Conservation (phyloP, 2,329 filamentous ascomycete genomes). For the Beauveria bassiana region DNA sequence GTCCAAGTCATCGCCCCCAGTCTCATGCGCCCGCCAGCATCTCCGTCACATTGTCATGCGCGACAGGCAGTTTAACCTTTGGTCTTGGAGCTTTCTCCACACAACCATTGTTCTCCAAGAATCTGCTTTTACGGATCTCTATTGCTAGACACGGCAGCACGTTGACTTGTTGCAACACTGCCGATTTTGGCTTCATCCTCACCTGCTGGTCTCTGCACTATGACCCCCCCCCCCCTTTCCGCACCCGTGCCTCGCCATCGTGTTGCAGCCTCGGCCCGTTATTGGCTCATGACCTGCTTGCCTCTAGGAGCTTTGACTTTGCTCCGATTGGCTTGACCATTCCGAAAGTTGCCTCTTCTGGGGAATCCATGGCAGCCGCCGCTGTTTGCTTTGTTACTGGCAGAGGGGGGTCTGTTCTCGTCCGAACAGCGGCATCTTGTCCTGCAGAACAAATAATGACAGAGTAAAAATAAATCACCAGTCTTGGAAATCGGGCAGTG, state of each 20-base stretch:
- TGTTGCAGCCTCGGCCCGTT: slow-evolving; percentile 1
- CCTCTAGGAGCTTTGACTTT: background rate
- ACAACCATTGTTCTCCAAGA: background rate
- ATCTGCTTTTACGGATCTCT: background rate
- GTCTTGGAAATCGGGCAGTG: background rate
- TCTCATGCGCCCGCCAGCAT: slow-evolving; percentile 2
- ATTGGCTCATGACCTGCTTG: slow-evolving; percentile 1
- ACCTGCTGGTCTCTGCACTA: background rate
- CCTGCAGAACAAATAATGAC: background rate
- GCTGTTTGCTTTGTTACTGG: background rate
- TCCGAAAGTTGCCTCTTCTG: background rate
- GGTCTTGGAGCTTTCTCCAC: background rate
- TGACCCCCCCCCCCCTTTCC: background rate
- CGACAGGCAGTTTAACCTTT: background rate
- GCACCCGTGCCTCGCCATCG: slow-evolving; percentile 3
- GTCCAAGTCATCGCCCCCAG: background rate
- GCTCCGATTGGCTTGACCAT: background rate
- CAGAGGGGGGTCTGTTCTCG: background rate
- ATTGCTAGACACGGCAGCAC: background rate
- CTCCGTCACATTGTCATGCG: background rate
- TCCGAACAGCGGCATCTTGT: background rate
- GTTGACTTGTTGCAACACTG: background rate
- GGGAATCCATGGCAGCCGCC: background rate
- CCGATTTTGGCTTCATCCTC: background rate
- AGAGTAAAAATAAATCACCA: background rate